These are phyloP conservation scores for Naganishia friedmannii DNA, from an alignment of 768 basidiomycete species.

Conservation along the genomic window DNA sequence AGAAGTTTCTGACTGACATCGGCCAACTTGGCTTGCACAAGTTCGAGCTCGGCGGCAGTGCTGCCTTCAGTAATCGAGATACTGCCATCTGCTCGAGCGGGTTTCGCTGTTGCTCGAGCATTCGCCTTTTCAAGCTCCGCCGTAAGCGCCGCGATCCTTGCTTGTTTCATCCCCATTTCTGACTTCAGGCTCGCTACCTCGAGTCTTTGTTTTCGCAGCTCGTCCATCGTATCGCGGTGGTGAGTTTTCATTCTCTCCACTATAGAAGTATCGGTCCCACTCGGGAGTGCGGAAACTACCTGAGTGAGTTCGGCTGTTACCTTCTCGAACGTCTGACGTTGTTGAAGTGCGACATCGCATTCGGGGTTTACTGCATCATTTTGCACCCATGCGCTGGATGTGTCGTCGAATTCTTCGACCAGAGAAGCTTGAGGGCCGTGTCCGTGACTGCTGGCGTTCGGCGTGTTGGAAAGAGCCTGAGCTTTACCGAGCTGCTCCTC, in stretches of 20 bases:
- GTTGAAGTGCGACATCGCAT: not conserved
- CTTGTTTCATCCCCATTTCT: not conserved
- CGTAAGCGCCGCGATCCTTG: not conserved
- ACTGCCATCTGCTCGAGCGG: not conserved
- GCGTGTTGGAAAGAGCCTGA: not conserved
- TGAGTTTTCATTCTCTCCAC: not conserved
- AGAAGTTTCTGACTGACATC: not conserved
- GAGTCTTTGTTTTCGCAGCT: not conserved
- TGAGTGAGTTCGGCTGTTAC: not conserved
- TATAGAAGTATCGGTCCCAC: not conserved
- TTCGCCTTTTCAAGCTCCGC: not conserved
- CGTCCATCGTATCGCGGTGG: not conserved
- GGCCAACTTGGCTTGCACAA: not conserved
- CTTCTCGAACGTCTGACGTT: not conserved
- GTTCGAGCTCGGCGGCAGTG: conserved; percentile 1
- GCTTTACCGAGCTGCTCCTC: not conserved
- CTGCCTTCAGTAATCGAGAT: not conserved
- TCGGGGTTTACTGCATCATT: not conserved
- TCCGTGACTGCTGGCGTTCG: not conserved
- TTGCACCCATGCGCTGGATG: not conserved
- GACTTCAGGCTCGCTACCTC: not conserved
- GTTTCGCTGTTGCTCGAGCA: too few relatives aligned
- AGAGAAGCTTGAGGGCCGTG: not conserved
- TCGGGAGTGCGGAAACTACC: not conserved
- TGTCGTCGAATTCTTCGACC: not conserved